Evolutionary conservation across 2,329 filamentous ascomycete species (phyloP).

Genomic region (Aureobasidium sp.): DNA sequence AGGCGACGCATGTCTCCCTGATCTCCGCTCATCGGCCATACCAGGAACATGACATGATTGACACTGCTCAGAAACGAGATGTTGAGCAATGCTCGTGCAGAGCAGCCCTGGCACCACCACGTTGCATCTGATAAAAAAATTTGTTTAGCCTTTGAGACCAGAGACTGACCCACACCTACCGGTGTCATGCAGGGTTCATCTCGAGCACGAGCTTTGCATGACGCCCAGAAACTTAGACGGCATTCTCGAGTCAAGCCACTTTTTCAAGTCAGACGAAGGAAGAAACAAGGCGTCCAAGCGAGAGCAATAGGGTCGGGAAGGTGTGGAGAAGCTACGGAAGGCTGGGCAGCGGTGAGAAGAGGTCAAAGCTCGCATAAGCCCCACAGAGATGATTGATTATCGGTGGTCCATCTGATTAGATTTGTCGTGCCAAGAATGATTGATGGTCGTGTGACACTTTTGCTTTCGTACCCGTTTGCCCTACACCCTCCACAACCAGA

Average conservation of each 20-base stretch:
- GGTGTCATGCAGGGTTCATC: constrained; percentile 1
- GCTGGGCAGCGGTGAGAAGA: not conserved
- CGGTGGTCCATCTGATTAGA: constrained; percentile 11
- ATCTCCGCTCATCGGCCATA: not conserved
- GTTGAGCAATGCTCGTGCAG: constrained; percentile 8
- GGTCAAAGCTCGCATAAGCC: not conserved
- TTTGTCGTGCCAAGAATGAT: not conserved
- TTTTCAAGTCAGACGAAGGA: not conserved
- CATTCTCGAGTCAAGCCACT: not conserved
- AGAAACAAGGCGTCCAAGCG: not conserved
- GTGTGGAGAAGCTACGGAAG: not conserved
- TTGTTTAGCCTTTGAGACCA: constrained; percentile 2
- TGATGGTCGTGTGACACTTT: not conserved
- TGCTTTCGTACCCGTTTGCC: not conserved
- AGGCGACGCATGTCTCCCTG: not conserved
- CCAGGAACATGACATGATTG: not conserved
- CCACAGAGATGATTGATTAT: not conserved
- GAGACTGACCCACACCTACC: not conserved
- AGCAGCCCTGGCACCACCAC: not conserved
- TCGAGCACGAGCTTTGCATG: not conserved
- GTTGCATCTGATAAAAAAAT: constrained; percentile 7
- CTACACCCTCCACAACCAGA: not conserved
- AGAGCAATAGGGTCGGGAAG: not conserved
- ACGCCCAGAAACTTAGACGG: not conserved
- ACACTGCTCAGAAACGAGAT: not conserved